These are phyloP conservation scores for Orbilia javanica DNA, from an alignment of 2,329 filamentous ascomycete species.

Conservation along the genomic window DNA sequence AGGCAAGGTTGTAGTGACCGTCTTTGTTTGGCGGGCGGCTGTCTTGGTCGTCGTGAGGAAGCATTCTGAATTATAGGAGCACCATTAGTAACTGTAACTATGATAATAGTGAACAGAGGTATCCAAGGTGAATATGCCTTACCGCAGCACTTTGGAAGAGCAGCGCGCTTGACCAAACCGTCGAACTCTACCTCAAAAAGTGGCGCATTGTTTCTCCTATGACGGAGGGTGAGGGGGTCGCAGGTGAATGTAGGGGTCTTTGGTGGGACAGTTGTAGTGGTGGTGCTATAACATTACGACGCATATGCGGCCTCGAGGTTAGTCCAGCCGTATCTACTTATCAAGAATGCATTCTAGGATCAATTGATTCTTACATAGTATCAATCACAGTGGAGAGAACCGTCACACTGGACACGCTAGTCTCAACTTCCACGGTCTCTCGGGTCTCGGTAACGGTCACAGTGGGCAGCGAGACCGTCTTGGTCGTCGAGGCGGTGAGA, in stretches of 20 bases:
- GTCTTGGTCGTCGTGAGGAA: conserved; percentile 39
- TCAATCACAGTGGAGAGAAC: conserved; percentile 1
- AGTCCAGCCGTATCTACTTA: background rate
- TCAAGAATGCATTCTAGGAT: background rate
- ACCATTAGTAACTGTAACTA: background rate
- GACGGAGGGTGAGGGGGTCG: too few species aligned
- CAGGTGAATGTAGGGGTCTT: background rate
- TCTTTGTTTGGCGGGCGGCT: conserved; percentile 38
- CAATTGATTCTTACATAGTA: conserved; percentile 13
- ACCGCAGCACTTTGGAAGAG: conserved; percentile 44
- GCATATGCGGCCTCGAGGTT: too few species aligned
- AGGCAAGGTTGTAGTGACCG: conserved; percentile 30
- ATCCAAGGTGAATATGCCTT: conserved; percentile 10
- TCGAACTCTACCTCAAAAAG: background rate
- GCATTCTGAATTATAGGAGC: conserved; percentile 7
- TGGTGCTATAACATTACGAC: too few species aligned
- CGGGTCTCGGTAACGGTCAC: conserved; percentile 9
- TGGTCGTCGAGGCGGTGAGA: background rate
- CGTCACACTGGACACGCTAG: conserved; percentile 15
- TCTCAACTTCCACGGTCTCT: conserved; percentile 1
- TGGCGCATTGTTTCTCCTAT: background rate
- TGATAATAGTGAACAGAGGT: background rate
- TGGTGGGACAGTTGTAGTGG: background rate
- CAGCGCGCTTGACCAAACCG: conserved; percentile 5
- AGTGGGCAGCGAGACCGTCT: background rate